Conservation (phyloP, 345 rosid genomes). For the Cardamine resedifolia region DNA sequence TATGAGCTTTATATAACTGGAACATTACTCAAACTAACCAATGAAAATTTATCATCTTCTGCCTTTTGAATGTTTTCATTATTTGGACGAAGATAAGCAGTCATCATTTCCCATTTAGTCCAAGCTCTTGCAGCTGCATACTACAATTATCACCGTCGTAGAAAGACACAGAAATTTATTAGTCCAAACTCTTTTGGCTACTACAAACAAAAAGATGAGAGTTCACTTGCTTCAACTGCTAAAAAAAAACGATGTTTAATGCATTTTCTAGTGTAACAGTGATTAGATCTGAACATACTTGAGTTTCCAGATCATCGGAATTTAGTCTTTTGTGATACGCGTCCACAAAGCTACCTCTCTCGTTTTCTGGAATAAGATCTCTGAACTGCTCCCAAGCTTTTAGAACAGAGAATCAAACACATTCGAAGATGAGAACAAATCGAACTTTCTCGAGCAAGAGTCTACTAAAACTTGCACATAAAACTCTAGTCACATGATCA, state of each 20-base stretch:
- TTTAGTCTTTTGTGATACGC: constrained; percentile 81
- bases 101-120: constrained; percentile 99
- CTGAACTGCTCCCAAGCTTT: constrained; percentile 95
- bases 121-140: constrained; percentile 94
- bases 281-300: constrained; percentile 50
- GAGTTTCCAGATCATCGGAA: constrained; percentile 78
- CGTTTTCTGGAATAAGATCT: constrained; percentile 88
- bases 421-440: not conserved
- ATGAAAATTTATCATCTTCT: constrained; percentile 81
- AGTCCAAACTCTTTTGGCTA: constrained; percentile 1
- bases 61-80: constrained; percentile 80
- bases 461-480: not conserved
- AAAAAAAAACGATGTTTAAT: not conserved
- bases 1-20: not conserved
- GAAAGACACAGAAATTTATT: constrained; percentile 2
- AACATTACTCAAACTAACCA: constrained; percentile 50
- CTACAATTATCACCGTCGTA: constrained; percentile 34
- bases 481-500: not conserved
- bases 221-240: not conserved
- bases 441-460: not conserved
- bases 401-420: constrained; percentile 5
- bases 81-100: constrained; percentile 80
- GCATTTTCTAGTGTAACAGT: not conserved
- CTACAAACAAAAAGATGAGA: not conserved
- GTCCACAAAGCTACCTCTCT: constrained; percentile 62